Percentiles rank a stretch among this genome's conserved stretches.
Conservation (phyloP, 345 rosid species). For the Citrus medica region DNA sequence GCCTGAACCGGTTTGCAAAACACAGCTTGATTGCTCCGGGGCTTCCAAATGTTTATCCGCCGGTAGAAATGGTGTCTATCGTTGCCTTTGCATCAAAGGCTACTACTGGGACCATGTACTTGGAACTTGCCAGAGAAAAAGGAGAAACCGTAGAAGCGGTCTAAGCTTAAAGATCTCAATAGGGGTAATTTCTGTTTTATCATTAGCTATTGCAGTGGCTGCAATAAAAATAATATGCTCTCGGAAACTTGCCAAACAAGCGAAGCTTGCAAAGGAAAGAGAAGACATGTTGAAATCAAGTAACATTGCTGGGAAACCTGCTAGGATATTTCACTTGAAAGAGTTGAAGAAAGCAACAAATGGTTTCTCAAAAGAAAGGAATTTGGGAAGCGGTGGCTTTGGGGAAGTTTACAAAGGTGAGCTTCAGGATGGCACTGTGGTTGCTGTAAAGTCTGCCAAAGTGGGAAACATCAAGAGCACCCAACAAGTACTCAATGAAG, state of each 20-base stretch:
- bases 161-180: constrained; percentile 31
- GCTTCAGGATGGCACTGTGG: constrained; percentile 45
- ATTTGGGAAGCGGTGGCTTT: constrained; percentile 59
- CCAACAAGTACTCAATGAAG: constrained; percentile 62
- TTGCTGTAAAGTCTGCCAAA: constrained; percentile 60
- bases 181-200: constrained; percentile 29
- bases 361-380: constrained; percentile 37
- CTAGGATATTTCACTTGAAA: constrained; percentile 43
- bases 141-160: constrained; percentile 12
- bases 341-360: constrained; percentile 55
- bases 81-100: constrained; percentile 48
- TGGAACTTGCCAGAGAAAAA: constrained; percentile 36
- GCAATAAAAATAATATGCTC: constrained; percentile 20
- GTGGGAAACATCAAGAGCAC: constrained; percentile 65
- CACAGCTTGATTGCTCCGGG: constrained; percentile 41
- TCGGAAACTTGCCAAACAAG: constrained; percentile 13
- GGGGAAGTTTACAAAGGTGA: constrained; percentile 66
- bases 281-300: constrained; percentile 44
- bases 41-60: constrained; percentile 42
- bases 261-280: constrained; percentile 41
- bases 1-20: constrained; percentile 39
- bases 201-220: constrained; percentile 9
- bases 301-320: constrained; percentile 38
- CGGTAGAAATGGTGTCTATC: constrained; percentile 21
- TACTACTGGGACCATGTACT: constrained; percentile 36